Evolutionary conservation across 768 basidiomycete genomes (phyloP), one percentile per base, ranked within the genome.

Genomic region (Agaricus bisporus): DNA sequence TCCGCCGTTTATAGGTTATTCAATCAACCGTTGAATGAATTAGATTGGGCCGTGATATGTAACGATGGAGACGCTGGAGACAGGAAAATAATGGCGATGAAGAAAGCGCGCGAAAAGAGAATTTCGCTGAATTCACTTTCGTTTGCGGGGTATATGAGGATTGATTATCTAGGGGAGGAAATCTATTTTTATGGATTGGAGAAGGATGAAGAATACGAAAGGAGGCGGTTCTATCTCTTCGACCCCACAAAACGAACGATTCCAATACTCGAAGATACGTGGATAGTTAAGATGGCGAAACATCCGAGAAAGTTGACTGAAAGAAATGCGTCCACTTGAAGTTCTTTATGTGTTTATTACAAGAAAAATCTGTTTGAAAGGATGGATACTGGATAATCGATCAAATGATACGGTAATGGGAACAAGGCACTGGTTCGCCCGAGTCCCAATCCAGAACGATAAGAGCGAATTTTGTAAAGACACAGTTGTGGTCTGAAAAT

Each of bases 181-280:
- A 80, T 79, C 8, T 64, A 79, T 37, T 88, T 88, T 63, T 78
- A 71, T 55, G 86, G 86, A 1, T 60, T 88, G 57, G 80, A 82
- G 60, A 75, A 67, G 65, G 79, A 85, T 55, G 79, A 80, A 10
- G 80, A 78, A 6, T 83, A 75, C 60, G 72, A 70, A 52, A 81
- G 77, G 61, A 61, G 67, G 61, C 71, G 81, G 54, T 55, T 76
- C 32, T 32, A 32, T 6, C 32, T 32, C 32, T 32, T 8, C 11
- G 32, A 32, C 32, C 32, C 32, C 7, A 28, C 14, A 46, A 17
- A 46, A 15, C 22, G 8, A 7, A 46, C 11, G 18, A 44, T 9
- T 11, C n/a, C 44, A n/a, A 28, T 28, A 29, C 26, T n/a, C 26
- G 44, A 46, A 12, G 26, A 46, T 10, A 32, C 44, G 17, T 25